A percentile compares a stretch with the other conserved stretches of the same genome.
Conservation (phyloP, 148 eudicot species). For the Drosera capensis region DNA sequence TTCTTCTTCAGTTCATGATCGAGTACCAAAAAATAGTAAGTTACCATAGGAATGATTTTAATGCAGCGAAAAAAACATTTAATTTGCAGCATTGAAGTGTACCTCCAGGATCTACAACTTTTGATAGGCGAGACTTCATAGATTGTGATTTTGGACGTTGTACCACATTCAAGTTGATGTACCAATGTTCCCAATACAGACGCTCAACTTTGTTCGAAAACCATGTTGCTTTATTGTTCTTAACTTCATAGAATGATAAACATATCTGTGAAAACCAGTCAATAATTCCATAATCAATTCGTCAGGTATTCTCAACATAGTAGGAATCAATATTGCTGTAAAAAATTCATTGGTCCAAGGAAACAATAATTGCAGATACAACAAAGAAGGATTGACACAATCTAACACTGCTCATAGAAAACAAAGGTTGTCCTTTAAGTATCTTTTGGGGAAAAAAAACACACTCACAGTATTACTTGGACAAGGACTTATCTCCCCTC, state of each 20-base stretch:
- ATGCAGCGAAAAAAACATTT: background rate
- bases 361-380: background rate
- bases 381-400: no score
- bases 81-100: conserved; percentile 6
- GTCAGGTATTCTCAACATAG: background rate
- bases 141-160: conserved; percentile 59
- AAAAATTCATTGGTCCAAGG: background rate
- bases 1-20: conserved; percentile 66
- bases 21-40: no score
- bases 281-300: background rate
- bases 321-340: background rate
- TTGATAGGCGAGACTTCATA: conserved; percentile 66
- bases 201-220: conserved; percentile 85
- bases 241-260: conserved; percentile 80
- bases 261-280: conserved; percentile 42
- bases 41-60: no score
- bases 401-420: no score
- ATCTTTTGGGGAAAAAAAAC: no score
- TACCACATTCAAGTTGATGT: conserved; percentile 72
- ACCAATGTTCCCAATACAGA: conserved; percentile 91
- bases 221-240: conserved; percentile 79
- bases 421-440: no score
- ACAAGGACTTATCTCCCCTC: no score
- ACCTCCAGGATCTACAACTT: conserved; percentile 84
- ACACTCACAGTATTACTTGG: no score